Evolutionary conservation across 129 eudicot species (phyloP).

Genomic region (Pseudognaphalium luteoalbum): DNA sequence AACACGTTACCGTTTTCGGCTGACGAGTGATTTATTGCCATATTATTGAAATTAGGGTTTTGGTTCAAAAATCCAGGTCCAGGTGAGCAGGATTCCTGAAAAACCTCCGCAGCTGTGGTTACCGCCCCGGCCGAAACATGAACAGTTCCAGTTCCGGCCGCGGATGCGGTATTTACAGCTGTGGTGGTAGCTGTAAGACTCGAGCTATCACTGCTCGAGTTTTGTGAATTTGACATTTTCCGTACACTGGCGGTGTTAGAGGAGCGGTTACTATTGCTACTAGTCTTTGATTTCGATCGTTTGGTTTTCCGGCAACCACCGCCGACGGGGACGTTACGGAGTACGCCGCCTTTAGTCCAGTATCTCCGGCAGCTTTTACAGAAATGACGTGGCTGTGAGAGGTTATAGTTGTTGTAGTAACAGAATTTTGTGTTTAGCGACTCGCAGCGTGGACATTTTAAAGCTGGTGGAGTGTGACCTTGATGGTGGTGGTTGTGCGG

Average conservation of each 20-base stretch:
- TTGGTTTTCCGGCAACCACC: conserved; percentile 81
- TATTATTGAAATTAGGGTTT: not conserved
- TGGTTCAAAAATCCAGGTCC: conserved; percentile 19
- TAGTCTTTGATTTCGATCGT: conserved; percentile 49
- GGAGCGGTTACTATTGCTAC: conserved; percentile 6
- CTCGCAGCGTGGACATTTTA: conserved; percentile 88
- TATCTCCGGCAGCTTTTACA: conserved; percentile 84
- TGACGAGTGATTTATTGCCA: conserved; percentile 33
- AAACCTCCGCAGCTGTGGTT: conserved; percentile 21
- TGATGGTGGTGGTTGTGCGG: conserved; percentile 46
- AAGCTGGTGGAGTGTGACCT: conserved; percentile 48
- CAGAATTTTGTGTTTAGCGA: conserved; percentile 82
- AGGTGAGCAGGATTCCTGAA: conserved; percentile 20
- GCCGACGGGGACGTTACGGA: conserved; percentile 89
- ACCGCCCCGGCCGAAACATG: not conserved
- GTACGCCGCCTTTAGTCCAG: conserved; percentile 93
- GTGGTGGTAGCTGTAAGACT: conserved; percentile 55
- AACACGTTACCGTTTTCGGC: conserved; percentile 36
- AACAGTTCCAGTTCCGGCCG: conserved; percentile 1
- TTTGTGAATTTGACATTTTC: conserved; percentile 45
- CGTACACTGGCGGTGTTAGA: conserved; percentile 30
- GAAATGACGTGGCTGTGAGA: conserved; percentile 87
- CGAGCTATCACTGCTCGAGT: conserved; percentile 73
- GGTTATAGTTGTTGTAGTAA: conserved; percentile 80
- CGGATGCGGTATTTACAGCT: not conserved